phyloP scores from a whole-genome alignment of 441 rosid species.

The Codiaeum variegatum region DNA sequence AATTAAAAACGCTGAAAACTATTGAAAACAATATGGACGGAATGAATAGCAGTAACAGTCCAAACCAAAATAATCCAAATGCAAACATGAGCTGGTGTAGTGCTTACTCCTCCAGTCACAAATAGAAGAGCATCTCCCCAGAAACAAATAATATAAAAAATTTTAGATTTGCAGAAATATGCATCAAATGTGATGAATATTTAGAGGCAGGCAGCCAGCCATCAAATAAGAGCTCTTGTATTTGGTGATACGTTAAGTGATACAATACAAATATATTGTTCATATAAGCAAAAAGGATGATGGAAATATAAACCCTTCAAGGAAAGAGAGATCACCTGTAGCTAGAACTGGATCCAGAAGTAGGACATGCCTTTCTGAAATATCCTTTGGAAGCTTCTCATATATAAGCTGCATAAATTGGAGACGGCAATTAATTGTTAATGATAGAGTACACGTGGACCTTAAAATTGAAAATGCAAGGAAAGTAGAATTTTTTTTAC shows the following conservation, averaged over 20 bases:
- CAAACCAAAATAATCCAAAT: slow-evolving; percentile 1
- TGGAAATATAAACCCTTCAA: background rate
- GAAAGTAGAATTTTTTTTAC: background rate
- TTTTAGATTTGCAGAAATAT: background rate
- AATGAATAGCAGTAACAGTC: background rate
- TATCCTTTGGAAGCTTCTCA: slow-evolving; percentile 97
- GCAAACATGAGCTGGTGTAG: background rate
- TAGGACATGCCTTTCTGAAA: slow-evolving; percentile 88
- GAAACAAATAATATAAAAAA: background rate
- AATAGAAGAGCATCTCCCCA: background rate
- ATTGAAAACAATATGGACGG: background rate
- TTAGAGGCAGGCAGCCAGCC: background rate
- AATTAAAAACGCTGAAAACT: background rate
- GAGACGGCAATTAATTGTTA: background rate
- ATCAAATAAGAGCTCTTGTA: background rate
- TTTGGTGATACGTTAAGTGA: background rate
- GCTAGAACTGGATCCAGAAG: slow-evolving; percentile 97
- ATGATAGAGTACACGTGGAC: background rate
- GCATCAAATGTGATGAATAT: background rate
- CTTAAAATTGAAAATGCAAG: background rate
- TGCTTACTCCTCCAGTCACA: background rate
- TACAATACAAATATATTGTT: background rate
- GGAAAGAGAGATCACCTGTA: slow-evolving; percentile 48
- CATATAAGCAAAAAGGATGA: background rate
- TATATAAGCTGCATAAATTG: slow-evolving; percentile 68